Evolutionary conservation across 768 basidiomycete genomes (phyloP).

Genomic region (Cystobasidium onofrii): DNA sequence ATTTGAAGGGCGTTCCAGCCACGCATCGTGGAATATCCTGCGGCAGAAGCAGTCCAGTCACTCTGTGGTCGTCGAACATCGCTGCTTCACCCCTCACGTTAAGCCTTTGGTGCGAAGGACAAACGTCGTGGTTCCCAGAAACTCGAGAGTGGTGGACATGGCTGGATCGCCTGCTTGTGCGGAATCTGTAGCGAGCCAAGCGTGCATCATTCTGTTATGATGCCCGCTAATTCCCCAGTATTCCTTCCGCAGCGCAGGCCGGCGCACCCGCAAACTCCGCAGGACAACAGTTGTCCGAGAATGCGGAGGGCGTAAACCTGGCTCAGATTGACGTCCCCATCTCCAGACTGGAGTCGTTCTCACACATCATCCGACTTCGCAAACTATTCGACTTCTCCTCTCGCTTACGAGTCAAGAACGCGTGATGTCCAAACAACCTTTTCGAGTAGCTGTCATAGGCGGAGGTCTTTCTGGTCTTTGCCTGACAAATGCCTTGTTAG

Average conservation of each 20-base stretch:
- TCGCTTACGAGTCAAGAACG: not conserved
- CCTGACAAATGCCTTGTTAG: not conserved
- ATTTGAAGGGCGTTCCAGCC: constrained; percentile 13
- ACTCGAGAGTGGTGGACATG: not conserved
- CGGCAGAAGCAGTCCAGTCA: too few relatives aligned
- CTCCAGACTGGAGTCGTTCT: too few relatives aligned
- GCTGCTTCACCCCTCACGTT: not conserved
- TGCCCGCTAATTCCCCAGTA: too few relatives aligned
- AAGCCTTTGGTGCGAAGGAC: not conserved
- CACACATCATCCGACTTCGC: too few relatives aligned
- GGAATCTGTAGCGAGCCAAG: too few relatives aligned
- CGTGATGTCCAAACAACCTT: not conserved
- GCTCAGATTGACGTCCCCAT: too few relatives aligned
- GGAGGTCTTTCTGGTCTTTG: not conserved
- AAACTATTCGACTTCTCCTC: too few relatives aligned
- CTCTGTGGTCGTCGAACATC: too few relatives aligned
- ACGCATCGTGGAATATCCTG: constrained; percentile 1
- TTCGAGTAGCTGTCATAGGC: not conserved
- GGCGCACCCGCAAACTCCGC: not conserved
- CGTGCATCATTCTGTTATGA: too few relatives aligned
- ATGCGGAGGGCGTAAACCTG: not conserved
- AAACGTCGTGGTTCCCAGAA: not conserved
- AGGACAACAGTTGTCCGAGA: not conserved
- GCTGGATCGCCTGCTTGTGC: too few relatives aligned
- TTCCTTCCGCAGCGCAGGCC: too few relatives aligned